Evolutionary conservation across 805 yeast species (phyloP), one percentile per base, ranked within the genome.

Genomic region (Teunomyces funiuensis): DNA sequence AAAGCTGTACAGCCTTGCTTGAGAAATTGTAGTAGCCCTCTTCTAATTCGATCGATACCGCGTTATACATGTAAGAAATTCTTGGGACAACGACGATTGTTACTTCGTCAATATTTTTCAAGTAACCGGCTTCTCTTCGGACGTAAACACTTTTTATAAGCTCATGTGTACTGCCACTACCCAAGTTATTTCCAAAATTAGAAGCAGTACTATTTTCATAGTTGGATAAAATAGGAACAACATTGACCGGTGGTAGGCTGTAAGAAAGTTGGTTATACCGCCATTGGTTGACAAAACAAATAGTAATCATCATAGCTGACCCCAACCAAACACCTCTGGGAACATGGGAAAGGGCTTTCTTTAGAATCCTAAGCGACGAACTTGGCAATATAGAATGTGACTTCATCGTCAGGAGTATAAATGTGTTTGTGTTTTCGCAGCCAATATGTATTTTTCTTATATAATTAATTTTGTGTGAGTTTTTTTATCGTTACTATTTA

Each of bases 351-450:
- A 11, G 3, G 2, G 9, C 16, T 8, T 31, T 17, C 8, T 17
- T 19, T 4, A 31, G 7, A 4, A 6, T 18, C 15, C 13, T 6
- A n/a, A 31, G 25, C 11, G 22, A n/a, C 9, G 20, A n/a, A 18
- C 19, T 31, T 17, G 14, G n/a, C 3, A 8, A 3, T 3, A 10
- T 8, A 31, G 13, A 18, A 5, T 6, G 19, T 17, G 14, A 15
- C 11, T 10, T 25, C 9, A n/a, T 13, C 6, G 17, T 11, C 4
- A 14, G 11, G 8, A 19, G 19, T 14, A 5, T 4, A 14, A 22
- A 22, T 25, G 9, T 22, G 11, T 33, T 33, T 22, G 27, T 25
- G 27, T 33, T 33, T 33, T 33, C 37, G 37, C 37, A 33, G 37
- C 37, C 37, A 33, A 15, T 11, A 22, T 22, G 7, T 22, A 22